These are phyloP conservation scores for Hirsutella thompsonii DNA, from an alignment of 2,329 filamentous ascomycete species.

Conservation along the genomic window DNA sequence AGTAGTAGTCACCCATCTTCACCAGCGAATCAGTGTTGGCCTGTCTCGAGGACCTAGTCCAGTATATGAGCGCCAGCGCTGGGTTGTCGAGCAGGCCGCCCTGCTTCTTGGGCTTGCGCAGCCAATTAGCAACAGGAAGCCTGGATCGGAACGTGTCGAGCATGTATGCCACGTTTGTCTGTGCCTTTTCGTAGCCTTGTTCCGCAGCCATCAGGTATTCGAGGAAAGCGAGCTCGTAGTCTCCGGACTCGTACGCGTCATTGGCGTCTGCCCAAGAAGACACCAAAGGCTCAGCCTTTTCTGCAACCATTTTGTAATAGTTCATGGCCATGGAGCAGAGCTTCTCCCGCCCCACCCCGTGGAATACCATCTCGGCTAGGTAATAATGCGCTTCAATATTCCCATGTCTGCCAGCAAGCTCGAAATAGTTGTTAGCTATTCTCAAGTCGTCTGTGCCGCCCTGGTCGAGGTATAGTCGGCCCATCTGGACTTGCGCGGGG, in stretches of 20 bases:
- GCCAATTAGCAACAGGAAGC: slow-evolving; percentile 23
- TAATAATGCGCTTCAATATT: slow-evolving; percentile 89
- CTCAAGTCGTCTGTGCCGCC: slow-evolving; percentile 56
- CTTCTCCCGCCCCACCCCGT: slow-evolving; percentile 68
- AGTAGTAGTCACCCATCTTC: slow-evolving; percentile 98
- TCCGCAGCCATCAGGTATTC: slow-evolving; percentile 80
- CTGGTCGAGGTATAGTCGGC: slow-evolving; percentile 76
- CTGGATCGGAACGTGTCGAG: slow-evolving; percentile 59
- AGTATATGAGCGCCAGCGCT: slow-evolving; percentile 70
- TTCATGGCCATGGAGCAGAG: slow-evolving; percentile 64
- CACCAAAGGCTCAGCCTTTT: slow-evolving; percentile 58
- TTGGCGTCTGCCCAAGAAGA: slow-evolving; percentile 78
- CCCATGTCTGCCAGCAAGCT: slow-evolving; percentile 68
- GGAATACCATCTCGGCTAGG: slow-evolving; percentile 73
- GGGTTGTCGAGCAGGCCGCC: slow-evolving; percentile 36
- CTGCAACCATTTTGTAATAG: slow-evolving; percentile 73
- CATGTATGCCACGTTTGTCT: slow-evolving; percentile 81
- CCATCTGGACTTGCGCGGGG: slow-evolving; percentile 70
- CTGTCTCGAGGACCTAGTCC: slow-evolving; percentile 89
- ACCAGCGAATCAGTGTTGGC: slow-evolving; percentile 86
- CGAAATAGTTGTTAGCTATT: slow-evolving; percentile 75
- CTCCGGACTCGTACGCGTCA: slow-evolving; percentile 64
- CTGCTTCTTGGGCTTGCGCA: slow-evolving; percentile 27
- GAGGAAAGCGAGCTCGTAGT: slow-evolving; percentile 68
- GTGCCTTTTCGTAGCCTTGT: slow-evolving; percentile 79